Evolutionary conservation across 306 rosid species (phyloP).

Genomic region (Quillaja saponaria): DNA sequence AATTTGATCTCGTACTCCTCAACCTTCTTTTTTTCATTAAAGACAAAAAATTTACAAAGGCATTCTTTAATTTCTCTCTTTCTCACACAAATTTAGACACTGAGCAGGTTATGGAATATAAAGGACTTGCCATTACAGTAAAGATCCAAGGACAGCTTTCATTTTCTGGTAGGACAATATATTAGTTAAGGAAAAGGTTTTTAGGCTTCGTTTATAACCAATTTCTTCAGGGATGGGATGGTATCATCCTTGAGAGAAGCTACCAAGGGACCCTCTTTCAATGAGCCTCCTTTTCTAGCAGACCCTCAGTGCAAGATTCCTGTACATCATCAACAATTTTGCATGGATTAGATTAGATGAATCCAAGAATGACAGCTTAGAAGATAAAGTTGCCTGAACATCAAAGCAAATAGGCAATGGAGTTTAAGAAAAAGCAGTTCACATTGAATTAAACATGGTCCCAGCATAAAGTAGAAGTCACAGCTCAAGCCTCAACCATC

Average conservation of each 20-base stretch:
- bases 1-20: no score
- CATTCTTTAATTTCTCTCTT: no score
- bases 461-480: no score
- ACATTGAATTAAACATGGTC: constrained; percentile 2
- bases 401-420: constrained; percentile 31
- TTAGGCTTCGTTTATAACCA: constrained; percentile 12
- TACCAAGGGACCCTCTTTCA: constrained; percentile 32
- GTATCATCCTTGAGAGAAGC: constrained; percentile 27
- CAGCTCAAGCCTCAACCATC: no score
- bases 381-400: constrained; percentile 16
- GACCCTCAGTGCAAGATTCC: constrained; percentile 19
- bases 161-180: not conserved
- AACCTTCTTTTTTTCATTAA: no score
- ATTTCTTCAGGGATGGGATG: constrained; percentile 11
- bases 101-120: not conserved
- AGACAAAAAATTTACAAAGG: not conserved
- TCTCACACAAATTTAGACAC: no score
- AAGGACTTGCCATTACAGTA: not conserved
- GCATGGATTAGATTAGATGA: constrained; percentile 3
- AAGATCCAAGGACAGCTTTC: constrained; percentile 9
- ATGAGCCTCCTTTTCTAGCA: not conserved
- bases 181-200: constrained; percentile 11
- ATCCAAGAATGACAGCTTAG: constrained; percentile 30
- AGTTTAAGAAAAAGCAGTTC: not conserved
- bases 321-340: constrained; percentile 13